A percentile compares a stretch with the other conserved stretches of the same genome.
Evolutionary conservation across 148 eudicot genomes (phyloP).

Genomic region (Euryodendron excelsum): DNA sequence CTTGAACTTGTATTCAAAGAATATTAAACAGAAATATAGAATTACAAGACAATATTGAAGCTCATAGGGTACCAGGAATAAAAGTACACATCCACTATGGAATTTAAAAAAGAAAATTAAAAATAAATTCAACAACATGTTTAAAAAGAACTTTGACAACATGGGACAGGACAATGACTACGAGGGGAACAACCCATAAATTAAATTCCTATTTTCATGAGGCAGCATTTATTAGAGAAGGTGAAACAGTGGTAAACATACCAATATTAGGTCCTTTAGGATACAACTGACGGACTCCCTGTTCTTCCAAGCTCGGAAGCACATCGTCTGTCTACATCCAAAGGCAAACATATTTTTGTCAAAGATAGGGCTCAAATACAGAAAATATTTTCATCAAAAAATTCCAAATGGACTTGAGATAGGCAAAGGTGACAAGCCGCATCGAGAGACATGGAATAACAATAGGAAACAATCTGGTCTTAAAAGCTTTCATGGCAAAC

Average conservation of each 20-base stretch:
- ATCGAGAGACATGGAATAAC: too few relatives aligned
- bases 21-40: background rate
- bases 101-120: background rate
- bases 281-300: slow-evolving; percentile 85
- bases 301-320: slow-evolving; percentile 83
- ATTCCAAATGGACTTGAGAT: background rate
- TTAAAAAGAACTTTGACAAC: background rate
- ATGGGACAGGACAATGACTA: background rate
- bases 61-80: background rate
- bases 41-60: background rate
- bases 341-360: background rate
- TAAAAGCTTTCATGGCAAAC: too few relatives aligned
- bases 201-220: background rate
- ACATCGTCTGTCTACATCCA: slow-evolving; percentile 76
- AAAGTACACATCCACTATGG: background rate
- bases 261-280: slow-evolving; percentile 82
- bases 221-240: background rate
- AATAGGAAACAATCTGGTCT: too few relatives aligned
- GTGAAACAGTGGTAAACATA: slow-evolving; percentile 17
- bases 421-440: too few relatives aligned
- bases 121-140: background rate
- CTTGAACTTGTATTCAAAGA: background rate
- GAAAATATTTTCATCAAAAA: background rate
- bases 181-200: background rate
- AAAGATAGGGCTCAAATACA: background rate